These are phyloP conservation scores for Populus hybrid DNA, from an alignment of 441 rosid species.

Conservation along the genomic window DNA sequence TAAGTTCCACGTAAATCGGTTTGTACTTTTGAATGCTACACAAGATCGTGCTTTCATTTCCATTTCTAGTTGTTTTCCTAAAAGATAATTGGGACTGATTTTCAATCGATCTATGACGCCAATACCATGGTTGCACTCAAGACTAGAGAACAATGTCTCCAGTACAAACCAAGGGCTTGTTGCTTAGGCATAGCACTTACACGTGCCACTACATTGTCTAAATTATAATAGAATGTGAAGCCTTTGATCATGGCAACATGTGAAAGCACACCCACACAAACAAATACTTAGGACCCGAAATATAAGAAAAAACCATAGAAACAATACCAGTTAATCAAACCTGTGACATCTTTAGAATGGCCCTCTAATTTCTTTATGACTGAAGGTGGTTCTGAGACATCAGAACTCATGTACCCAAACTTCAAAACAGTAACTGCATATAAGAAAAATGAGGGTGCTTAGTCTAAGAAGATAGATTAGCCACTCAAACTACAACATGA, in stretches of 20 bases:
- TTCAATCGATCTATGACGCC: background rate
- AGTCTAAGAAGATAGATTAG: conserved; percentile 3
- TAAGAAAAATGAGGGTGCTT: background rate
- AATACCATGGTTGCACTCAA: background rate
- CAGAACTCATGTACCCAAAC: conserved; percentile 95
- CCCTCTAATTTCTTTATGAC: conserved; percentile 66
- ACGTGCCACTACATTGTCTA: background rate
- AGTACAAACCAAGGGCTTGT: background rate
- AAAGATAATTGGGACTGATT: background rate
- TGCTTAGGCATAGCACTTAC: background rate
- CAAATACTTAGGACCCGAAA: conserved; percentile 14
- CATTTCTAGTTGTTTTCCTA: background rate
- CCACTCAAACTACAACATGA: background rate
- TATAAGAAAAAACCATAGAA: conserved; percentile 41
- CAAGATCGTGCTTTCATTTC: background rate
- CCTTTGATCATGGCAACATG: background rate
- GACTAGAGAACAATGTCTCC: background rate
- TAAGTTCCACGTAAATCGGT: background rate
- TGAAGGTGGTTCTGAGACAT: conserved; percentile 77
- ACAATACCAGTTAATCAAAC: conserved; percentile 81
- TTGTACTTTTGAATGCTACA: background rate
- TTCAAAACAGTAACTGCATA: conserved; percentile 80
- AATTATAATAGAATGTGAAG: background rate
- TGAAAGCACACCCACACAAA: background rate
- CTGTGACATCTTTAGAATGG: conserved; percentile 97